A percentile compares a stretch with the other conserved stretches of the same genome.
These are phyloP conservation scores for Fusarium staphyleae DNA, from an alignment of 2,329 filamentous ascomycete species.

Conservation along the genomic window DNA sequence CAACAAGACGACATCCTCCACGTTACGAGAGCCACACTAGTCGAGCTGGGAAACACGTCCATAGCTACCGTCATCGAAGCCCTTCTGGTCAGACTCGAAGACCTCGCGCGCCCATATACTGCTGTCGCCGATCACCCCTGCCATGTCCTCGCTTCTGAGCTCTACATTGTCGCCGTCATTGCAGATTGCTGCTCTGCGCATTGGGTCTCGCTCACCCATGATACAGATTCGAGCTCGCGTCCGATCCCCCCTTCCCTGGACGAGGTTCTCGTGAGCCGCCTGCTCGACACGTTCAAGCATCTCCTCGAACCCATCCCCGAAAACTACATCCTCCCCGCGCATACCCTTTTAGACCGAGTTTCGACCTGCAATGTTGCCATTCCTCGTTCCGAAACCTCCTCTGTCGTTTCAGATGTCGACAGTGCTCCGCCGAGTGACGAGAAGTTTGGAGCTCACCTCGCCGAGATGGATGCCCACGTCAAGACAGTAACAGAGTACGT, in stretches of 20 bases:
- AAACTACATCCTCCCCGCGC: constrained; percentile 61
- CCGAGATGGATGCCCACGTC: constrained; percentile 61
- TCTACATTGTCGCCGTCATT: constrained; percentile 68
- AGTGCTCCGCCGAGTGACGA: constrained; percentile 32
- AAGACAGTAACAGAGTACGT: constrained; percentile 68
- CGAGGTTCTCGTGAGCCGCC: constrained; percentile 59
- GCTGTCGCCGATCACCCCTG: constrained; percentile 60
- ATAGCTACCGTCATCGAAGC: constrained; percentile 63
- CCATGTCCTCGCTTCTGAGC: constrained; percentile 68
- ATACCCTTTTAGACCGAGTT: constrained; percentile 63
- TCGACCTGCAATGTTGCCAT: constrained; percentile 49
- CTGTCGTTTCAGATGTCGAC: constrained; percentile 24
- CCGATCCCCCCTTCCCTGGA: constrained; percentile 52
- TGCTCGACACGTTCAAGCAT: constrained; percentile 63
- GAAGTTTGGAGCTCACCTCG: constrained; percentile 46
- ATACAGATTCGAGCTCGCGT: constrained; percentile 28
- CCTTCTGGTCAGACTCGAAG: constrained; percentile 64
- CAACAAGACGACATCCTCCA: constrained; percentile 67
- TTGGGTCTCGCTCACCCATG: constrained; percentile 57
- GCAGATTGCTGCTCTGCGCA: constrained; percentile 70
- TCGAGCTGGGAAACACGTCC: constrained; percentile 64
- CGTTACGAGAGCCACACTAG: constrained; percentile 66
- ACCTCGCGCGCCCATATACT: constrained; percentile 63
- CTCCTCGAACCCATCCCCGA: constrained; percentile 68
- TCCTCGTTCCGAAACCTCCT: constrained; percentile 39